Evolutionary conservation across 2,329 filamentous ascomycete genomes (phyloP), one percentile per base, ranked within the genome.

Genomic region (Zymoseptoria brevis): DNA sequence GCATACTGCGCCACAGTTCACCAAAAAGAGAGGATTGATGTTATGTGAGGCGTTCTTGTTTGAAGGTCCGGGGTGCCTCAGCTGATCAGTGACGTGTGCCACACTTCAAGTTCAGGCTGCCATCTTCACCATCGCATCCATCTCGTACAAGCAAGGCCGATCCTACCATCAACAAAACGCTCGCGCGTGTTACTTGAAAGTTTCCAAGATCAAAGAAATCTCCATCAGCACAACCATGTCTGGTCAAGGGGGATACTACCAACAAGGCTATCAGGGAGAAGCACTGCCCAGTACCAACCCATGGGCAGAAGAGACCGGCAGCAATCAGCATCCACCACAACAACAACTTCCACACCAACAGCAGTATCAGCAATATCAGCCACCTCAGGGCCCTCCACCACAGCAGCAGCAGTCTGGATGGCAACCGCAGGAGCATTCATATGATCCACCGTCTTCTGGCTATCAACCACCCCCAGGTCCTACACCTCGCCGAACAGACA

Each of bases 401-500:
- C 51, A 60, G 22, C 50, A 41, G 16, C 58, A 54, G 26, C 58
- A 48, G 52, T 51, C 50, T 24, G 22, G 50, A 21, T 51, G 22
- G 19, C 55, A 54, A 21, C 24, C 48, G 24, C 54, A 45, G 19
- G 22, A 55, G 16, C 26, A 45, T 19, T n/a, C 30, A n/a, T 35
- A 52, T 22, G 11, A 51, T 9, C 24, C 53, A 54, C 21, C 35
- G 8, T 21, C 48, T 16, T 53, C 35, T 24, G 55, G 55, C 22
- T 64, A 58, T 30, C 54, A 51, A 21, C 24, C 61, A 6, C 64
- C 64, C 22, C 60, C 62, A 7, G 61, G 61, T 3, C 60, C 56
- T 9, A 63, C 64, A 13, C 64, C 64, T 11, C 56, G 60, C n/a
- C 59, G 66, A 54, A 54, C 61, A 21, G 62, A 55, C 55, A 70